Evolutionary conservation across 306 rosid genomes (phyloP).

Genomic region (Acacia melanoxylon): DNA sequence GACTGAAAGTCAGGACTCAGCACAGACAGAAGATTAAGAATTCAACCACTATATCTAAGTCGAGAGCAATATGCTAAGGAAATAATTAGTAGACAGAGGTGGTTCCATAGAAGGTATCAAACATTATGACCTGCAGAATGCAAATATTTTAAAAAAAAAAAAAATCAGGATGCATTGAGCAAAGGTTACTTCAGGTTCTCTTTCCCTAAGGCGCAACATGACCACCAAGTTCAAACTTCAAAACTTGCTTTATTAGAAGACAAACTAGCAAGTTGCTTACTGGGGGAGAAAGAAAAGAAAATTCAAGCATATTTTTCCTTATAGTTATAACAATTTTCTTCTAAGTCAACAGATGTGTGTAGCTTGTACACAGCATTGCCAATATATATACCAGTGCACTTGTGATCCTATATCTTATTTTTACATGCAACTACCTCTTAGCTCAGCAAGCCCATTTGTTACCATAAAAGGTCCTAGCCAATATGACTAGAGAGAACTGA

Average conservation of each 20-base stretch:
- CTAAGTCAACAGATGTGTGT: background rate
- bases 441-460: background rate
- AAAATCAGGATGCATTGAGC: background rate
- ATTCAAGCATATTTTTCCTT: background rate
- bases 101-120: background rate
- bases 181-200: background rate
- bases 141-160: background rate
- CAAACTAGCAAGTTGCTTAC: background rate
- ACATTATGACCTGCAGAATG: background rate
- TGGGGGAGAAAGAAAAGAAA: background rate
- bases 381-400: background rate
- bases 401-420: background rate
- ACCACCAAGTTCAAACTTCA: background rate
- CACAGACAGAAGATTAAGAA: background rate
- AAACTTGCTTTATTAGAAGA: background rate
- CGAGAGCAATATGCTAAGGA: background rate
- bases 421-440: background rate
- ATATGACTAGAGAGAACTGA: background rate
- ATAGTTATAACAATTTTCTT: background rate
- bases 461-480: background rate
- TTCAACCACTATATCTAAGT: conserved; percentile 6
- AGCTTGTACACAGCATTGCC: background rate
- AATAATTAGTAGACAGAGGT: background rate
- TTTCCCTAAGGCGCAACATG: background rate
- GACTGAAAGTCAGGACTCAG: conserved; percentile 1